Base-by-base conservation (phyloP, 2,329 filamentous ascomycete species). In the Cytospora chrysosperma region DNA sequence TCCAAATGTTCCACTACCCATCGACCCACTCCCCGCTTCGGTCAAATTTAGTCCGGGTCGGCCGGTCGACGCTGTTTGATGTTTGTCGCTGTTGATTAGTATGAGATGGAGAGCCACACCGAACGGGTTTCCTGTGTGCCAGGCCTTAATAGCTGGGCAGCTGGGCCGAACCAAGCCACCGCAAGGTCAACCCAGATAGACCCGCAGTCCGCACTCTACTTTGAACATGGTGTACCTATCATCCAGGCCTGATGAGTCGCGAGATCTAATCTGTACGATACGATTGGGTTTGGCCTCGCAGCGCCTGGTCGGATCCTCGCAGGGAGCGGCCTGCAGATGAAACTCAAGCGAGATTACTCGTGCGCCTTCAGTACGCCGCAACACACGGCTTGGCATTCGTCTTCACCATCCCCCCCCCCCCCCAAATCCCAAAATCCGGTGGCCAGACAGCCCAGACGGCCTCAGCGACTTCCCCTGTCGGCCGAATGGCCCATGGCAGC, bases 281-380 rank as follows among this genome's bases (percentile, higher is more conserved):
- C 59, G 27, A 61, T 50, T 61, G 59, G 58, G 43, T 26, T 32
- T 47, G n/a, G 50, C 21, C 58, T 61, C 40, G 34, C 58, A 61
- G 58, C 58, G 13, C n/a, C 51, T 55, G 58, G 50, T 51, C 59
- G 40, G 59, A 55, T 55, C 51, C 30, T 28, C 28, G 59, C 59
- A 55, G 51, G 59, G 58, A 30, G 6, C 19, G 32, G 59, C 59
- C 13, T 61, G 28, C 51, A 56, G 51, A 53, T 51, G 51, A 61
- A 61, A 61, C 59, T 49, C 43, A 61, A 55, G 51, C 59, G 59
- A 61, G 58, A 61, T 61, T 61, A 27, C 27, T 40, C 50, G 24
- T 30, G 24, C 27, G 15, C 26, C 50, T 28, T 30, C 7, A 17
- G 50, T 30, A 24, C 26, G 50, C 21, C 13, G 26, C 27, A 26